Base-by-base conservation (phyloP, 1,284 basidiomycete species). In the Rhodotorula glutinis region DNA sequence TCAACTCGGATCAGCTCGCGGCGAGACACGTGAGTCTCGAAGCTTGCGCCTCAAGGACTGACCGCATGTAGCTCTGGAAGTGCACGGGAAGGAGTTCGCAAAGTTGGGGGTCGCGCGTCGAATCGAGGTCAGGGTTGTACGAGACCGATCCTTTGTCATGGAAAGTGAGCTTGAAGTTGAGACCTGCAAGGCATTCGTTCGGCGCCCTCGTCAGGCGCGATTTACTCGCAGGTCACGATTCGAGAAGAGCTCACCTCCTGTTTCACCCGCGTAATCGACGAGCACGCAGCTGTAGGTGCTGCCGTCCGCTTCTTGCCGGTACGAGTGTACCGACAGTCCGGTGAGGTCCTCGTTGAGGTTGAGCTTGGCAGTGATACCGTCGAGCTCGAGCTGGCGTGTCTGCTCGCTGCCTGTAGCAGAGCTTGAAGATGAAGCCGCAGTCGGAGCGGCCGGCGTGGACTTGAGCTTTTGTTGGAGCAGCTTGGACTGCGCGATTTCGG, bases 111-210 rank as follows among this genome's bases (percentile, higher is more conserved):
- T 73, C 72, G 21, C 70, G 56, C 27, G 63, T 55, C 10, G 61
- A 27, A 2, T 69, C 47, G 40, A 73, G 33, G 47, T 71, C 61
- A 13, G 72, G 72, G 13, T 58, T 46, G 65, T 73, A 73, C 10
- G 30, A 47, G 29, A 65, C 65, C 23, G 69, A 60, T 10, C 33
- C 53, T 53, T 73, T 65, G 0, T 27, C 47, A 46, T 65, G 59
- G 63, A 71, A 73, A 16, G 33, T 29, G 33, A 73, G 51, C 65
- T 71, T 73, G 69, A 73, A 73, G 49, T 60, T 69, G 54, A 73
- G 67, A 19, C 61, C 71, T 73, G 58, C 19, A n/a, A n/a, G n/a
- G n/a, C n/a, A n/a, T n/a, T n/a, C n/a, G n/a, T n/a, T n/a, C n/a
- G n/a, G n/a, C n/a, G n/a, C n/a, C n/a, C n/a, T n/a, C n/a, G 19